phyloP scores from a whole-genome alignment of 768 basidiomycete species.

The Xanthoconium stramineum region DNA sequence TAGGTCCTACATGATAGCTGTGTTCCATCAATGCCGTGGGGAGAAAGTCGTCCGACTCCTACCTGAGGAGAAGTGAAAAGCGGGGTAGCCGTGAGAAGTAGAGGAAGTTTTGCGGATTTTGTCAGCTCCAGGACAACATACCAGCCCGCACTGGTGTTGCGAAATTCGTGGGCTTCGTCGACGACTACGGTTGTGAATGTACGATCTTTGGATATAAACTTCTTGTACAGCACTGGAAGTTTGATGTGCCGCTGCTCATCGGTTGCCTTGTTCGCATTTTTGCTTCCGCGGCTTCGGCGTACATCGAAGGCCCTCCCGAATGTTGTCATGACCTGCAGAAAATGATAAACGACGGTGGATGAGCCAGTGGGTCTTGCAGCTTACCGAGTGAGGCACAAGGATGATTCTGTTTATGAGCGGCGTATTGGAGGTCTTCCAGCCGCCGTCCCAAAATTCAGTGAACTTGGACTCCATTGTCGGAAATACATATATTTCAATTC shows the following conservation, averaged over 20 bases:
- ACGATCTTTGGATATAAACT: neutral
- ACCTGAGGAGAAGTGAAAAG: constrained; percentile 7
- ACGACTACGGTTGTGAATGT: neutral
- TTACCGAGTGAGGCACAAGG: constrained; percentile 4
- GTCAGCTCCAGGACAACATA: constrained; percentile 1
- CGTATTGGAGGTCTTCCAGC: constrained; percentile 3
- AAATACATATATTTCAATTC: constrained; percentile 4
- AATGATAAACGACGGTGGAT: neutral
- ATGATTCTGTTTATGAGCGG: constrained; percentile 2
- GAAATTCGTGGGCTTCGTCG: constrained; percentile 5
- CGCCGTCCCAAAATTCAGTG: constrained; percentile 3
- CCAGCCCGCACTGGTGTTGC: constrained; percentile 5
- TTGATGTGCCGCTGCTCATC: constrained; percentile 5
- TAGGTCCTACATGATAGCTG: neutral
- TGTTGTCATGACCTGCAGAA: constrained; percentile 5
- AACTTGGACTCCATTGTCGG: constrained; percentile 3
- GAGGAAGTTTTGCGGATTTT: neutral
- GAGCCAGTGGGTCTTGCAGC: neutral
- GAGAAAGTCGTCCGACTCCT: too few relatives aligned
- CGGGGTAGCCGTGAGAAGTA: constrained; percentile 2
- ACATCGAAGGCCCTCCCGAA: constrained; percentile 7
- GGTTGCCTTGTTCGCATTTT: constrained; percentile 2
- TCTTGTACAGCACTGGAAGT: constrained; percentile 4
- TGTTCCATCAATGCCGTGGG: too few relatives aligned
- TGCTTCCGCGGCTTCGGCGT: neutral